A percentile compares a stretch with the other conserved stretches of the same genome.
These are phyloP conservation scores for Candida schatavii DNA, from an alignment of 805 yeast genomes.

Conservation along the genomic window DNA sequence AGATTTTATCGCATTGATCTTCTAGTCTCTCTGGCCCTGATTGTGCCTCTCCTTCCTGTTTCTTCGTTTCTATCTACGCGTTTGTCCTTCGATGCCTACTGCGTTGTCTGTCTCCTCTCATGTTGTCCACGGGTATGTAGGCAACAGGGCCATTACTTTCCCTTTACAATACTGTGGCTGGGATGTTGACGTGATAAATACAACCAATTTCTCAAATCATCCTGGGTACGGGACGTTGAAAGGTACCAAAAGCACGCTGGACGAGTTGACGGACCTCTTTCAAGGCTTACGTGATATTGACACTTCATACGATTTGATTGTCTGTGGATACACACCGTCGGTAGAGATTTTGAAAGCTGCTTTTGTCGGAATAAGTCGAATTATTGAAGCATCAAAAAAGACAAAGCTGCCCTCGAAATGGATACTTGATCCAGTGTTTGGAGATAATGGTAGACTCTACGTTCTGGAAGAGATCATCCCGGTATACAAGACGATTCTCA, in stretches of 20 bases:
- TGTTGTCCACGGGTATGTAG: slow-evolving; percentile 73
- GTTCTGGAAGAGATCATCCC: slow-evolving; percentile 59
- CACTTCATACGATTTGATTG: slow-evolving; percentile 53
- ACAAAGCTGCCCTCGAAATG: slow-evolving; percentile 40
- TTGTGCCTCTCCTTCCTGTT: too few species aligned
- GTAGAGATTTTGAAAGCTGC: slow-evolving; percentile 53
- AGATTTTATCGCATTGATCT: too few species aligned
- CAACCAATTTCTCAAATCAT: slow-evolving; percentile 67
- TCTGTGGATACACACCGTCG: slow-evolving; percentile 80
- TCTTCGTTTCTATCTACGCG: too few species aligned
- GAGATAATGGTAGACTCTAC: slow-evolving; percentile 83
- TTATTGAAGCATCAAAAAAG: background rate
- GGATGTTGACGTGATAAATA: slow-evolving; percentile 66
- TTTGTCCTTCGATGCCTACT: too few species aligned
- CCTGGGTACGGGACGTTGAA: slow-evolving; percentile 62
- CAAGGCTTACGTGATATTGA: slow-evolving; percentile 36
- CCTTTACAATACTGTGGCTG: slow-evolving; percentile 65
- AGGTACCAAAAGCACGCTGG: slow-evolving; percentile 46
- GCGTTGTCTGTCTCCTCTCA: slow-evolving; percentile 63
- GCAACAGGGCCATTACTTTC: slow-evolving; percentile 63
- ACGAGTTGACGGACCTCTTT: slow-evolving; percentile 22
- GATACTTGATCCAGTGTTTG: slow-evolving; percentile 88
- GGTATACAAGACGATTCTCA: slow-evolving; percentile 47
- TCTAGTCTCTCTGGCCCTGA: too few species aligned
- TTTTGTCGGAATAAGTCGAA: slow-evolving; percentile 32